Percentiles rank a stretch among this genome's conserved stretches.
Conservation (phyloP, 2,329 filamentous ascomycete species). For the Fusarium redolens region DNA sequence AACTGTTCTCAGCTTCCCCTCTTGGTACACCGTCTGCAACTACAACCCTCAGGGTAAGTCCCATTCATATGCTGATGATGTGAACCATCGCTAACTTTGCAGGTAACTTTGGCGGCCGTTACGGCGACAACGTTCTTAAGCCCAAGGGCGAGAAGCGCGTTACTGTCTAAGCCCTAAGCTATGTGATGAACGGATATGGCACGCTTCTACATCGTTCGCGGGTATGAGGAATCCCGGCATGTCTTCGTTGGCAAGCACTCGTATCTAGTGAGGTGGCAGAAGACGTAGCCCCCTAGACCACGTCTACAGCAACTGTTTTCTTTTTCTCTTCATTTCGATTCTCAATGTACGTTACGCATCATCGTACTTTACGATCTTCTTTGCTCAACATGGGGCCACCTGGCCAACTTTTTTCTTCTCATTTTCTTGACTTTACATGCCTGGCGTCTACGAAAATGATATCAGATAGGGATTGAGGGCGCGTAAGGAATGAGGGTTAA, state of each 20-base stretch:
- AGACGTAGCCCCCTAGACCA: slow-evolving; percentile 23
- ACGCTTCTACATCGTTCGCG: slow-evolving; percentile 15
- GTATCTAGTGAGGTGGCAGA: slow-evolving; percentile 26
- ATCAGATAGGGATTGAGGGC: slow-evolving; percentile 39
- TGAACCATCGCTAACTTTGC: neutral
- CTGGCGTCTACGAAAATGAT: slow-evolving; percentile 43
- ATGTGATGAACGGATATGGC: slow-evolving; percentile 23
- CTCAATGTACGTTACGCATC: slow-evolving; percentile 52
- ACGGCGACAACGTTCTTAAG: slow-evolving; percentile 61
- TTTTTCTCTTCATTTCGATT: slow-evolving; percentile 48
- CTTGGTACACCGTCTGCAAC: slow-evolving; percentile 91
- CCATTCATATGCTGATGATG: neutral
- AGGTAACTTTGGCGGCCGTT: slow-evolving; percentile 66
- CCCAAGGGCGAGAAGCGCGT: slow-evolving; percentile 48
- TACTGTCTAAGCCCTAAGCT: slow-evolving; percentile 41
- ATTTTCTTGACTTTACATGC: slow-evolving; percentile 37
- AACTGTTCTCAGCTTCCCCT: slow-evolving; percentile 60
- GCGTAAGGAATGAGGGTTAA: slow-evolving; percentile 34
- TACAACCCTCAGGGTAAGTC: slow-evolving; percentile 78
- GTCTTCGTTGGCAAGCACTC: slow-evolving; percentile 27
- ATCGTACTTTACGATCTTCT: slow-evolving; percentile 50
- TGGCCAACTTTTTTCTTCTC: slow-evolving; percentile 37
- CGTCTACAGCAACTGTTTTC: slow-evolving; percentile 33
- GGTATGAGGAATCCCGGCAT: slow-evolving; percentile 14
- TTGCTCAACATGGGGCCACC: slow-evolving; percentile 40